Evolutionary conservation across 1,139 yeast species (phyloP).

Genomic region (Candida pseudoviswanathii): DNA sequence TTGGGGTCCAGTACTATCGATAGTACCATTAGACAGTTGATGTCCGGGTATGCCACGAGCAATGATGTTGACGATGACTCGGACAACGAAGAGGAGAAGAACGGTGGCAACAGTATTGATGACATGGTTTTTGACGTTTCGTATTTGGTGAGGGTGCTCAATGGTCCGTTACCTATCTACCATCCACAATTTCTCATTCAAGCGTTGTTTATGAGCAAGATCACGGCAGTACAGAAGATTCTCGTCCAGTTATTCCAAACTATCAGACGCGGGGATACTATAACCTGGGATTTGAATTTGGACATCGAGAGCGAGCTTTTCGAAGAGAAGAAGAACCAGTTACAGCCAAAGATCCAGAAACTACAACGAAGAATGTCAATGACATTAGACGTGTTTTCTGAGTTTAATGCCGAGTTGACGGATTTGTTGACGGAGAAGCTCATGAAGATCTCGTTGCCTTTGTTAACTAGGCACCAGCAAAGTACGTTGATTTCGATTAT

Average conservation of each 20-base stretch:
- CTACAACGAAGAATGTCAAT: slow-evolving; percentile 23
- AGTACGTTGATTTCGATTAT: slow-evolving; percentile 74
- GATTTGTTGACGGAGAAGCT: slow-evolving; percentile 59
- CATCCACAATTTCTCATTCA: slow-evolving; percentile 92
- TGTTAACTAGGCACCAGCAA: slow-evolving; percentile 88
- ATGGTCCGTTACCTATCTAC: slow-evolving; percentile 87
- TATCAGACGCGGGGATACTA: slow-evolving; percentile 41
- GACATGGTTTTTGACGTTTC: slow-evolving; percentile 35
- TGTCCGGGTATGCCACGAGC: slow-evolving; percentile 45
- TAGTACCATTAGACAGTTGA: slow-evolving; percentile 47
- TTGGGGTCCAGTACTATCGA: slow-evolving; percentile 36
- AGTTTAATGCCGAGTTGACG: slow-evolving; percentile 50
- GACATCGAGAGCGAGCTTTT: slow-evolving; percentile 25
- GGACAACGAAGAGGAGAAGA: slow-evolving; percentile 3
- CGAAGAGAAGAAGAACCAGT: slow-evolving; percentile 5
- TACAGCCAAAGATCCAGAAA: slow-evolving; percentile 22
- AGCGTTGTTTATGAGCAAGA: slow-evolving; percentile 64
- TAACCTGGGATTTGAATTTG: slow-evolving; percentile 41
- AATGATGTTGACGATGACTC: slow-evolving; percentile 37
- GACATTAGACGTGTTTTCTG: slow-evolving; percentile 31
- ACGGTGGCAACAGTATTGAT: slow-evolving; percentile 10
- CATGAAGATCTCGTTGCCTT: slow-evolving; percentile 69
- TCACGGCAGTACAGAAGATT: slow-evolving; percentile 58
- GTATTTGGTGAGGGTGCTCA: slow-evolving; percentile 71
- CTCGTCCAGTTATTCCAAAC: slow-evolving; percentile 53